Base-by-base conservation (phyloP, 257 asterid species). In the Buddleja alternifolia region DNA sequence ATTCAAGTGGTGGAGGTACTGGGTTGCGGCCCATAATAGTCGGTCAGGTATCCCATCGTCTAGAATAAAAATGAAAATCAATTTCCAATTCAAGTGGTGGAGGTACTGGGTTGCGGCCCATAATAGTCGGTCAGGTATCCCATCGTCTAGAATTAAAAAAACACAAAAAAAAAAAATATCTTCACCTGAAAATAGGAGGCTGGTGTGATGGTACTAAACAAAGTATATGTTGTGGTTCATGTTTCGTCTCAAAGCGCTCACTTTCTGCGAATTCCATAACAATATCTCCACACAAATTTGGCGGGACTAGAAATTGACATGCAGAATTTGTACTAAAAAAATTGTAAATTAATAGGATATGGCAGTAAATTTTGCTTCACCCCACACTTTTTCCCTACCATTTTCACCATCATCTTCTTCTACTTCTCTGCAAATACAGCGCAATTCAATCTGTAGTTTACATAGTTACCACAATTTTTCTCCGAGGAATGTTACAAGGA, bases 351-450 rank as follows among this genome's bases (percentile, higher is more conserved):
- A 23, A 42, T 62, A 53, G 65, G 66, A 55, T n/a, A 78, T 75
- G 87, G 82, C 82, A 29, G 74, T 73, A 25, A 78, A 73, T 70
- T 21, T 78, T 21, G 74, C 76, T 36, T 68, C 76, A 20, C 24
- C 72, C 57, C 73, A 24, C 48, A 55, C 61, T 11, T 34, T 69
- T 48, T 64, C 24, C 63, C 71, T 4, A 34, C 74, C 77, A 16
- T 69, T 63, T 52, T 64, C 81, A 19, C 70, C 71, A 15, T 63
- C 70, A 0, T 63, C 79, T 17, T 45, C 80, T 20, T 57, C 67
- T 24, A 34, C 74, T 48, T 58, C 67, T 46, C 73, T 36, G 66
- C 78, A 25, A 29, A 65, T 60, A 17, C 75, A 63, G 25, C 72
- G 9, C n/a, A 70, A 70, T 58, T 46, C 76, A 66, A 37, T 58